Percentiles rank a stretch among this genome's conserved stretches.
Evolutionary conservation across 345 rosid species (phyloP).

Genomic region (Hibiscus trionum): DNA sequence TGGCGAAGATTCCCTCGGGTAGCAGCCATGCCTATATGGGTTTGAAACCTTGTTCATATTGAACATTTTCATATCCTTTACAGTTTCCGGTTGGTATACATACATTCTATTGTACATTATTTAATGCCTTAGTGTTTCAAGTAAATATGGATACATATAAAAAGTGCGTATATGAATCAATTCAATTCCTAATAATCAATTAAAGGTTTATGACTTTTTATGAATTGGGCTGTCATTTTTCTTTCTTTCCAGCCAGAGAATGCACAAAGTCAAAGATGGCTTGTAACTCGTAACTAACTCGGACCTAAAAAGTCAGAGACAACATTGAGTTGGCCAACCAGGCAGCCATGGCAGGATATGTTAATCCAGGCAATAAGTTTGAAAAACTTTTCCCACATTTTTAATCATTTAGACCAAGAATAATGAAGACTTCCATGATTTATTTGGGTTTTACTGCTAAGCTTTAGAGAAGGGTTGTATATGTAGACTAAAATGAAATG

Average conservation of each 20-base stretch:
- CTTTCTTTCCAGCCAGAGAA: not conserved
- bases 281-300: not conserved
- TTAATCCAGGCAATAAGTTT: not conserved
- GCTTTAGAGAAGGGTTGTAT: not conserved
- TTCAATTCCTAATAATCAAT: not conserved
- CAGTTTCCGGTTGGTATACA: not conserved
- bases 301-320: not conserved
- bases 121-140: not conserved
- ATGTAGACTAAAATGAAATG: no score
- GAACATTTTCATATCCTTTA: not conserved
- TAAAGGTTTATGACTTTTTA: not conserved
- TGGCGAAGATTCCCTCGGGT: conserved; percentile 24
- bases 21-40: not conserved
- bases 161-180: not conserved
- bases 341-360: not conserved
- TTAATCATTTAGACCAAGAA: not conserved
- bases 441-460: not conserved
- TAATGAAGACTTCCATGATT: not conserved
- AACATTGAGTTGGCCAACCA: not conserved
- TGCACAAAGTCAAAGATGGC: not conserved
- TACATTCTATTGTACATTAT: not conserved
- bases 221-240: not conserved
- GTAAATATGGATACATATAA: not conserved
- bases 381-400: not conserved
- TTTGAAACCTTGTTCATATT: not conserved